Base-by-base conservation (phyloP, 257 asterid genomes). In the Linaria vulgaris region DNA sequence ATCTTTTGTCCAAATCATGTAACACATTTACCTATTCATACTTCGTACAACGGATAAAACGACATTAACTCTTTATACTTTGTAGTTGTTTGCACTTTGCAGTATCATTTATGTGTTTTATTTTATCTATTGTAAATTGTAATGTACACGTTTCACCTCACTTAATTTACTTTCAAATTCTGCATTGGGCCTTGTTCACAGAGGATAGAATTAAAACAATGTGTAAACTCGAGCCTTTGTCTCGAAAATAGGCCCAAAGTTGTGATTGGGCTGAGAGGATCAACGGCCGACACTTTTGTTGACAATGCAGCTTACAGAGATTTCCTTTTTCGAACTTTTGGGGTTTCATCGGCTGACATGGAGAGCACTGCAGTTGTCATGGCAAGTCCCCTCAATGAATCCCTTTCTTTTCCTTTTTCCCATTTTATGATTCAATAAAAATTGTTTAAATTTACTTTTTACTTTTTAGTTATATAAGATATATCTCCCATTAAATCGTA, bases 291-390 rank as follows among this genome's bases (percentile, higher is more conserved):
- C 58, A 34, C 59, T 11, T 85, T 85, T 68, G 37, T 85, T 20
- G 86, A 82, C 73, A 85, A 85, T 78, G 83, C 85, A 62, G 76
- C 79, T 67, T 85, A 82, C 21, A 78, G 88, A 39, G 67, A 78
- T 22, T 85, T 82, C 66, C 69, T 85, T 47, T 78, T 62, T 71
- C 69, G 69, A 37, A 80, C 73, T 52, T 82, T 85, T 48, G 73
- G 66, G 44, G 85, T 82, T 56, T 74, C 94, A 16, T 76, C 85
- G 1, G 61, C 80, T 52, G 94, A 85, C 56, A 85, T 85, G 89
- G 94, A 85, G 77, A 80, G 82, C 68, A 68, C 81, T 38, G 89
- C 94, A 11, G 75, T 85, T 1, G 85, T 80, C 1, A 82, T 80
- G 94, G 94, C 63, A 80, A 64, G 53, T 58, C 41, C 38, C 12